These are phyloP conservation scores for Alnus rubra DNA, from an alignment of 306 rosid species.

Conservation along the genomic window DNA sequence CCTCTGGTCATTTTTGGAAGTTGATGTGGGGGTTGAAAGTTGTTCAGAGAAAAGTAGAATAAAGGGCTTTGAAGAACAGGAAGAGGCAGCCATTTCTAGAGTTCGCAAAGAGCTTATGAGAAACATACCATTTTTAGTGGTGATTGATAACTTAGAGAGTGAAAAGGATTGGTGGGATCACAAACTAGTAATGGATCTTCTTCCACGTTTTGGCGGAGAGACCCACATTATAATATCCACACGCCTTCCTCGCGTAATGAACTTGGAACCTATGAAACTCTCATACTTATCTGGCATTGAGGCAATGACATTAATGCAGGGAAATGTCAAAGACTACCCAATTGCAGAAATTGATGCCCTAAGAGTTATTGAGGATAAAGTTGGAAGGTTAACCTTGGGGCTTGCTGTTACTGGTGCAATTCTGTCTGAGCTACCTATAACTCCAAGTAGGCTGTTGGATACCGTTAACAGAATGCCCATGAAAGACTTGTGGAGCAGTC, in stretches of 20 bases:
- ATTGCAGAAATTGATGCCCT: slow-evolving; percentile 72
- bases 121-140: slow-evolving; percentile 74
- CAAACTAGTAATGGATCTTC: slow-evolving; percentile 86
- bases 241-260: slow-evolving; percentile 68
- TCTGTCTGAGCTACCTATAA: slow-evolving; percentile 78
- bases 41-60: slow-evolving; percentile 57
- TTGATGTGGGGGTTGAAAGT: slow-evolving; percentile 81
- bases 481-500: slow-evolving; percentile 71
- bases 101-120: slow-evolving; percentile 86
- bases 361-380: slow-evolving; percentile 74
- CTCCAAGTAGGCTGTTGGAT: slow-evolving; percentile 75
- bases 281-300: slow-evolving; percentile 79
- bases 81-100: slow-evolving; percentile 70
- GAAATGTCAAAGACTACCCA: slow-evolving; percentile 59
- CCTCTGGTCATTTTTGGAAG: slow-evolving; percentile 71
- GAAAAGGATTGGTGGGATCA: slow-evolving; percentile 98
- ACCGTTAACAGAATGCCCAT: slow-evolving; percentile 80
- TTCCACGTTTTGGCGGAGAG: slow-evolving; percentile 87
- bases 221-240: slow-evolving; percentile 82
- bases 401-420: slow-evolving; percentile 75
- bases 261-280: slow-evolving; percentile 83
- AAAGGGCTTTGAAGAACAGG: slow-evolving; percentile 75
- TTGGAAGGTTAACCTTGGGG: slow-evolving; percentile 72
- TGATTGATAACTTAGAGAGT: slow-evolving; percentile 83
- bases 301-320: slow-evolving; percentile 78